Conservation (phyloP, 202 grass and related monocot genomes). For the Carex sylvatica region DNA sequence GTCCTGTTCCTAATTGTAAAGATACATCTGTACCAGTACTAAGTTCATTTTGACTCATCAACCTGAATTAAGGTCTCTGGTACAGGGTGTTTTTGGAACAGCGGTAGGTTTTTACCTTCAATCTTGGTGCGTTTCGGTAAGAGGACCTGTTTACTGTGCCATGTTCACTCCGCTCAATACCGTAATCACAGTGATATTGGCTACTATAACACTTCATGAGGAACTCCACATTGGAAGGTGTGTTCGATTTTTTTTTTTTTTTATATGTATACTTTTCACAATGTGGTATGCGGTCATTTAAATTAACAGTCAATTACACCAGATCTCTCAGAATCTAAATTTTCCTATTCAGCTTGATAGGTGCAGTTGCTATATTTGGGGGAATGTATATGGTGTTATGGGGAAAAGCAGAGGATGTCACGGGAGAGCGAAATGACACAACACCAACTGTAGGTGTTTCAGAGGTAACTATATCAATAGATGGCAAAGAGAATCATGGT, state of each 20-base stretch:
- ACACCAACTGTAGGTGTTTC: no score
- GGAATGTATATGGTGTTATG: no score
- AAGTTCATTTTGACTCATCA: neutral
- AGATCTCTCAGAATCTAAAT: no score
- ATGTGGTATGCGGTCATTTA: neutral
- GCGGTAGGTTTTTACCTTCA: neutral
- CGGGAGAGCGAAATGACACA: no score
- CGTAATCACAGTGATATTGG: constrained; percentile 37
- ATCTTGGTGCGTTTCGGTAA: neutral
- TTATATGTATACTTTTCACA: neutral
- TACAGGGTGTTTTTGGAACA: neutral
- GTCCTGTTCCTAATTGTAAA: neutral
- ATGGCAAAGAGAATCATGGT: no score
- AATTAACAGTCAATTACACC: neutral
- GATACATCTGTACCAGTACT: neutral
- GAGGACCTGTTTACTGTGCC: neutral
- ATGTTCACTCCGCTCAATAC: constrained; percentile 46
- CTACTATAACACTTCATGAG: neutral
- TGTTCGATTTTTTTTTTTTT: neutral
- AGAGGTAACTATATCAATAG: no score
- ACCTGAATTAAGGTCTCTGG: neutral
- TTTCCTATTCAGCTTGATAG: no score
- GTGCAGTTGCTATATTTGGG: no score
- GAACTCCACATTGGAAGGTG: neutral
- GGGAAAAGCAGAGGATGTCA: no score